Evolutionary conservation across 371 early-diverging fungal genomes (phyloP), one percentile per base, ranked within the genome.

Genomic region (Mucor plumbeus): DNA sequence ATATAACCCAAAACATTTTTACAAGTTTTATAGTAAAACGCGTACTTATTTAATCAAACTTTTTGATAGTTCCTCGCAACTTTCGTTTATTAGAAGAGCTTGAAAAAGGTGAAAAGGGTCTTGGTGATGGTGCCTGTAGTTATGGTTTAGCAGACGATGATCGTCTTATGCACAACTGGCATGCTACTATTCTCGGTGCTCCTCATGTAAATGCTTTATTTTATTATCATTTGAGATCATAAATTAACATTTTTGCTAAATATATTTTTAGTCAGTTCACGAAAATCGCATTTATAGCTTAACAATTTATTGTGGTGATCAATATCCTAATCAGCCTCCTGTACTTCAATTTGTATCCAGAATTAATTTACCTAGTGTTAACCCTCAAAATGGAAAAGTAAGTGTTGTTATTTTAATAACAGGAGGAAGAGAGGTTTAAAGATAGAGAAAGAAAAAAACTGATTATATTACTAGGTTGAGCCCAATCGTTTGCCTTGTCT

Each of bases 101-200:
- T 47, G 99, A 99, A 79, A 94, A 94, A 77, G 97, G 96, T 64
- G 98, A 99, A 76, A 99, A 97, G 84, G 97, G 95, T 36, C 89
- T 94, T 76, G 97, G 97, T 60, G 97, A 97, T 79, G 97, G 97
- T 14, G 90, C 93, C 47, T 92, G 92, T 81, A 92, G 92, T 76
- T 98, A 97, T 79, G 99, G 99, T 43, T 86, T 99, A 59, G 88
- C 90, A 21, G 91, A 95, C 71, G 85, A 88, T 34, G 98, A 97
- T 64, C 94, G 96, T 77, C 82, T 91, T 14, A 75, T 88, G 73
- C 82, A 89, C 55, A 82, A 89, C 67, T 99, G 99, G 99, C 91
- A 95, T 71, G 99, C 95, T 8, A 97, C 98, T 54, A 97, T 99
- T 73, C 89, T 99, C 59, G 98, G 98, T n/a, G 95, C 97, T 26